Percentiles rank a stretch among this genome's conserved stretches.
Conservation (phyloP, 2,329 filamentous ascomycete species). For the Verticillium dahliae region DNA sequence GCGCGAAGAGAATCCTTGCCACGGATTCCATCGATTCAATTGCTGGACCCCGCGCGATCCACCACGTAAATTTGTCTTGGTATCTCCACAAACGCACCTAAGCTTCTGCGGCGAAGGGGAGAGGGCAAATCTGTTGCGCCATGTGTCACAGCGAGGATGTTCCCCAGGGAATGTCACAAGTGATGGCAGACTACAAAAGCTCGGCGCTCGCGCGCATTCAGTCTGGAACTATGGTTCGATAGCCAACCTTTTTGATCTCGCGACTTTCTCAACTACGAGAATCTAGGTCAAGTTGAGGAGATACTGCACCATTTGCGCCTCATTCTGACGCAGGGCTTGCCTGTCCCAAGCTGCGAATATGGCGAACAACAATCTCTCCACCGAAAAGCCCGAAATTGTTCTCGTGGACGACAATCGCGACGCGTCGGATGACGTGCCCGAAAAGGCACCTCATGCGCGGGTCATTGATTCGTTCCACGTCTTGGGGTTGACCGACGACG, state of each 20-base stretch:
- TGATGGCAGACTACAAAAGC: background rate
- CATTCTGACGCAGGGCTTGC: background rate
- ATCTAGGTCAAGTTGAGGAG: background rate
- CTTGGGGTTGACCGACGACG: conserved; percentile 19
- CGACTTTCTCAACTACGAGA: background rate
- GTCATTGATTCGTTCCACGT: conserved; percentile 21
- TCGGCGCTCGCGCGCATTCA: background rate
- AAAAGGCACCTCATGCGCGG: conserved; percentile 14
- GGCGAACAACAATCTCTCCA: background rate
- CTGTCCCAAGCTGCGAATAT: background rate
- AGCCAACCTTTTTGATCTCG: background rate
- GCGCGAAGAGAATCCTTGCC: background rate
- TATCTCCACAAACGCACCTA: background rate
- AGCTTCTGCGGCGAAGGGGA: background rate
- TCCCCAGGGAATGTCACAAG: background rate
- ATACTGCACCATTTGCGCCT: background rate
- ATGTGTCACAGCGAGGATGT: background rate
- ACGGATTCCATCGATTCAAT: background rate
- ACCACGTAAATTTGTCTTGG: background rate
- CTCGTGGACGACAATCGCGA: conserved; percentile 13
- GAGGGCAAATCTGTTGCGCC: background rate
- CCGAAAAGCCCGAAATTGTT: conserved; percentile 16
- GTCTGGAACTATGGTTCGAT: background rate
- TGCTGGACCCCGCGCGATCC: background rate
- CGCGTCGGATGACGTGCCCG: conserved; percentile 1